phyloP scores from a whole-genome alignment of 768 basidiomycete species.

The Suillus clintonianus region DNA sequence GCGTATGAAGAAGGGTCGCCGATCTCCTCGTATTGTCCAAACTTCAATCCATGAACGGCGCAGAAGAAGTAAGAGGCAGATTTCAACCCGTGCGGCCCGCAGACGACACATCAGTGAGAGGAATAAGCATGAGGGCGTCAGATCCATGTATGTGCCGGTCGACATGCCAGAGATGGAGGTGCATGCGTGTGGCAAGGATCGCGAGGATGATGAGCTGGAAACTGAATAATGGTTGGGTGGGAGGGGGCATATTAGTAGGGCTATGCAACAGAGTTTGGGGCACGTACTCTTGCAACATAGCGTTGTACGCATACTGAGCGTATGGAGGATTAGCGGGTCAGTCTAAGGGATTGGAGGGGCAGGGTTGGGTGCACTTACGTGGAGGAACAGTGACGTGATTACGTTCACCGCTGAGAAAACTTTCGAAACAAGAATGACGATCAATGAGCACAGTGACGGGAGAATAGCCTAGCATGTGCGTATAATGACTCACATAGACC shows the following conservation, averaged over 20 bases:
- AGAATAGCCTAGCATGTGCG: background rate
- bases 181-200: conserved; percentile 6
- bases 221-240: background rate
- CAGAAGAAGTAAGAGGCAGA: background rate
- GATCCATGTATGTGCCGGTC: background rate
- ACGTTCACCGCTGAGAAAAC: background rate
- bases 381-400: background rate
- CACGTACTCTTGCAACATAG: background rate
- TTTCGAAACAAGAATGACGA: background rate
- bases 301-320: background rate
- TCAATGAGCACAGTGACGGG: background rate
- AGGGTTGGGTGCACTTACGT: background rate
- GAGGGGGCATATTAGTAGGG: background rate
- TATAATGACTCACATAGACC: background rate
- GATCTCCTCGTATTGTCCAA: background rate
- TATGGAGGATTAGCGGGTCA: background rate
- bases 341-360: background rate
- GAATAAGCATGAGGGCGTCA: background rate
- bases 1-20: background rate
- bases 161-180: conserved; percentile 6
- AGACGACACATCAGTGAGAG: background rate
- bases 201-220: conserved; percentile 5
- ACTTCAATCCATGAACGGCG: background rate
- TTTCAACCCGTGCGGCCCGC: background rate
- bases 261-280: background rate